Base-by-base conservation (phyloP, 78 protist species). In the Paratrimastix pyriformis region DNA sequence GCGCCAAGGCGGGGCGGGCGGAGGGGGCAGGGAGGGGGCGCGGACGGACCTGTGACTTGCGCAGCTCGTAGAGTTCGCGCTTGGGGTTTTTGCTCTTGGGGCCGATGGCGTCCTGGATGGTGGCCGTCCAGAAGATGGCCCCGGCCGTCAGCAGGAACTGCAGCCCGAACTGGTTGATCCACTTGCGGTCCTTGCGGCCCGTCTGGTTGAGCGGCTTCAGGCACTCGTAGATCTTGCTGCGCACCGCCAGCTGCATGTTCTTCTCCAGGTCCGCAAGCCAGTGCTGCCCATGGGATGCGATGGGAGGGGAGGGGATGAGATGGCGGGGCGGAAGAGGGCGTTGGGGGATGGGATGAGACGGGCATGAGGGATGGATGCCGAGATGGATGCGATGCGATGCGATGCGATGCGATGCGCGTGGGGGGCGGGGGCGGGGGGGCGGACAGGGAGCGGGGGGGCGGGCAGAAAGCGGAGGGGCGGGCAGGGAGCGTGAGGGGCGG, bases 121-220 rank as follows among this genome's bases (percentile, higher is more conserved):
- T 86, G 26, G 55, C 29, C 3, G 96, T 87, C 93, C 93, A 88
- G 38, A 0, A 24, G n/a, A 87, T 65, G 59, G 76, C 90, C 7
- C 85, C 83, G 9, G 84, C 44, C 3, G 89, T 73, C 77, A 88
- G 52, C 26, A 84, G 52, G 39, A 84, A 58, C 81, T 92, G 96
- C 18, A 90, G 91, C 1, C 80, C 59, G 75, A 65, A 71, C 6
- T 69, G 33, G 4, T 15, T 0, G 26, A 92, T 9, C 93, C 91
- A 91, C 77, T 70, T 80, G 46, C 18, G 0, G 38, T 15, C 3
- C 70, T 69, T 69, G 55, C 85, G 55, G n/a, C 76, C 46, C 52
- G 0, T 30, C 68, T 80, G 57, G 62, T 72, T 73, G 58, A 81
- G 74, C 35, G 33, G 30, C 65, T 80, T 33, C 62, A 86, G 37